Percentiles rank a stretch among this genome's conserved stretches.
Conservation (phyloP, 768 basidiomycete genomes). For the Tremella mesenterica region DNA sequence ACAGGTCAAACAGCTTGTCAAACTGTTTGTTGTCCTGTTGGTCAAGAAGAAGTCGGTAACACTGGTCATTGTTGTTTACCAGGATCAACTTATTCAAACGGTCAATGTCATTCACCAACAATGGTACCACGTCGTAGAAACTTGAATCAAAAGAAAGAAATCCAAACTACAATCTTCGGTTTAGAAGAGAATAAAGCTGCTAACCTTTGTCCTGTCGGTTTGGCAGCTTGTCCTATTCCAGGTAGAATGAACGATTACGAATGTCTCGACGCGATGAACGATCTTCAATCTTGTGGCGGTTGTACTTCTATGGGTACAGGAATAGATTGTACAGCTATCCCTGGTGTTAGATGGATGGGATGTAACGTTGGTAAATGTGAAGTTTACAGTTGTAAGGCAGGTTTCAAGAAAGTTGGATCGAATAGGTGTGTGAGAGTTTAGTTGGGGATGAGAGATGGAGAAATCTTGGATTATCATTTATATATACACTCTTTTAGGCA, state of each 20-base stretch:
- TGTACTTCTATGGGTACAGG: conserved; percentile 59
- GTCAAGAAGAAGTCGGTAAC: too few relatives aligned
- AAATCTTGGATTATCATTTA: too few relatives aligned
- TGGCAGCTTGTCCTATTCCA: conserved; percentile 38
- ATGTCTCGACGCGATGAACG: conserved; percentile 54
- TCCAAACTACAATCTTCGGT: conserved; percentile 9
- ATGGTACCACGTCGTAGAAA: too few relatives aligned
- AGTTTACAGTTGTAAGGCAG: conserved; percentile 37
- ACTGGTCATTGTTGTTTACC: conserved; percentile 32
- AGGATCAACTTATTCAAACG: conserved; percentile 28
- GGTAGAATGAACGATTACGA: conserved; percentile 26
- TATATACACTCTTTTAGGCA: too few relatives aligned
- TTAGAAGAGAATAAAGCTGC: conserved; percentile 20
- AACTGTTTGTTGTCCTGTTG: too few relatives aligned
- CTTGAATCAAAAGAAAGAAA: too few relatives aligned
- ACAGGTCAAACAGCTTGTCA: too few relatives aligned
- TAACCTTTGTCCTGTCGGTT: conserved; percentile 29
- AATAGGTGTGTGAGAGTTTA: neutral
- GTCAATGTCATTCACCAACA: conserved; percentile 19
- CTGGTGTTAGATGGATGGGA: conserved; percentile 60
- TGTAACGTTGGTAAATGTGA: conserved; percentile 50
- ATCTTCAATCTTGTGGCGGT: conserved; percentile 68
- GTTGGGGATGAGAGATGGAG: too few relatives aligned
- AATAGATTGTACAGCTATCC: conserved; percentile 62
- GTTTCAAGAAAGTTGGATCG: neutral